Conservation (phyloP, 2,329 filamentous ascomycete genomes). For the Helotiales sp. region DNA sequence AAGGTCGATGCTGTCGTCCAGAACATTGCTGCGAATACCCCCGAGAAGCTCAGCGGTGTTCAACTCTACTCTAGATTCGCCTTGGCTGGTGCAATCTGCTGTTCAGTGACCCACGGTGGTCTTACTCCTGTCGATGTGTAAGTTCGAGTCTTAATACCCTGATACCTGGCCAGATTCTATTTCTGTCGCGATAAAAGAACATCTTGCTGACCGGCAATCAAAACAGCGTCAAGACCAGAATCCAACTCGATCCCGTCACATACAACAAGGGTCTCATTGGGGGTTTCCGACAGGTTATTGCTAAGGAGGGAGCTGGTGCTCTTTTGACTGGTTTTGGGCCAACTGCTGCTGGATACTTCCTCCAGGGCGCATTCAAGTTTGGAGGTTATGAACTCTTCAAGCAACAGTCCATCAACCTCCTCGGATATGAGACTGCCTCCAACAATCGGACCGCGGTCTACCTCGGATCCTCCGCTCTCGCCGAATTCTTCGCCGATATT, state of each 20-base stretch:
- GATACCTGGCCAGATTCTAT: constrained; percentile 4
- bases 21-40: constrained; percentile 32
- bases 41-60: constrained; percentile 57
- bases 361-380: constrained; percentile 92
- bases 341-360: constrained; percentile 88
- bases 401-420: constrained; percentile 78
- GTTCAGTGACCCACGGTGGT: constrained; percentile 94
- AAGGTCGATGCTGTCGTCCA: constrained; percentile 37
- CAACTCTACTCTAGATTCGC: constrained; percentile 93
- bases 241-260: constrained; percentile 86
- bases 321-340: constrained; percentile 84
- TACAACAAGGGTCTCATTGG: constrained; percentile 89
- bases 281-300: constrained; percentile 82
- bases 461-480: constrained; percentile 66
- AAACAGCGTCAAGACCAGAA: constrained; percentile 87
- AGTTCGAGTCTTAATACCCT: constrained; percentile 45
- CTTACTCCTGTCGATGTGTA: constrained; percentile 99
- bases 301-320: constrained; percentile 81
- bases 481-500: constrained; percentile 73
- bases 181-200: constrained; percentile 17
- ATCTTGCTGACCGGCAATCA: constrained; percentile 25
- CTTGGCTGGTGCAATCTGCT: constrained; percentile 96
- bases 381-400: constrained; percentile 97
- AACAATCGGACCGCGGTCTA: constrained; percentile 83
- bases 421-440: constrained; percentile 75